Base-by-base conservation (phyloP, 2,329 filamentous ascomycete species). In the Hymenoscyphus fructigenus region DNA sequence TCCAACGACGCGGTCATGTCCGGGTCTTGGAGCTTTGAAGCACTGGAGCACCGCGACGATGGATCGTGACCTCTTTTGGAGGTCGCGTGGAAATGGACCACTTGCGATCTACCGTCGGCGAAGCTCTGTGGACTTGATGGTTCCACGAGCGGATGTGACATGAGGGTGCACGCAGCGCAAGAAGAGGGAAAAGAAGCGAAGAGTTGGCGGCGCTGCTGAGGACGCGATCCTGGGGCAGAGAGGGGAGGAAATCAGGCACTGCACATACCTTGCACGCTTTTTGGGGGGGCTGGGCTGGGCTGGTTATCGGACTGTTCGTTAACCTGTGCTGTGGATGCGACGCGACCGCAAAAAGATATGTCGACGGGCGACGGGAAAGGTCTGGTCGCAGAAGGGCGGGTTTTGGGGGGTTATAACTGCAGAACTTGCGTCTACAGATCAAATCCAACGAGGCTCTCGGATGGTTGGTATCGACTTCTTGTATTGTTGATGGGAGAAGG, bases 41-140 rank as follows among this genome's bases (percentile, higher is more conserved):
- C 44, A 50, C n/a, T 50, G 71, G 66, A 67, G 62, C 66, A 70
- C 65, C 66, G 44, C 68, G 71, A 72, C 69, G 69, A 72, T 69
- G 47, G 65, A 72, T 71, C 68, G 69, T 72, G 72, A 73, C 70
- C 69, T 62, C 17, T 61, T 41, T 61, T n/a, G 28, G 38, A 47
- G 67, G 69, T 73, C 71, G 70, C 69, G 70, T 73, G 70, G 66
- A 67, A 68, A 67, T 63, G 41, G 62, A 68, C 64, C 62, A 66
- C 62, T 56, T 65, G 60, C 62, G 57, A 67, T 66, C 65, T 66
- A 62, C 65, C 65, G 62, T 55, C 64, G 61, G 36, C n/a, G 26
- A 26, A 10, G n/a, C 44, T 23, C 26, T 26, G 14, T 29, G 26
- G n/a, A 23, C 28, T 26, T 61, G 61, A 36, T 53, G 60, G 70